A percentile compares a stretch with the other conserved stretches of the same genome.
Conservation (phyloP, 2,329 filamentous ascomycete species). For the Calonectria hawksworthii region DNA sequence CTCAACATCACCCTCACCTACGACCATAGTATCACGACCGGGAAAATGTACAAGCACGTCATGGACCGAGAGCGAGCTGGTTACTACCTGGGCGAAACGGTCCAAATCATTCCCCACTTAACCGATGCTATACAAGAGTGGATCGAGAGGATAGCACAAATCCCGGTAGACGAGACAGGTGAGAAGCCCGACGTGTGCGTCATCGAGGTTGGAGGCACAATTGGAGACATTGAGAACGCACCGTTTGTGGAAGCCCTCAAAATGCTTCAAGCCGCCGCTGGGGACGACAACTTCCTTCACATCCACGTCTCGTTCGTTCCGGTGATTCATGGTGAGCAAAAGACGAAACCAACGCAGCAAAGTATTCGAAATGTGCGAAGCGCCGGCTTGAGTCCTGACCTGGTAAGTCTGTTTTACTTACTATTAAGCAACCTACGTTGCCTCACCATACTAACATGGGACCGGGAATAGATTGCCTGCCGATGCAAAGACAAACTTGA, state of each 20-base stretch:
- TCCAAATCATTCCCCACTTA: slow-evolving; percentile 80
- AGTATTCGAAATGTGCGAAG: slow-evolving; percentile 88
- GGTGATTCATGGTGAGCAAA: slow-evolving; percentile 78
- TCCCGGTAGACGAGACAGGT: slow-evolving; percentile 88
- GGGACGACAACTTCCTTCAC: slow-evolving; percentile 85
- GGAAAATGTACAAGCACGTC: slow-evolving; percentile 94
- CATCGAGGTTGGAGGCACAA: slow-evolving; percentile 76
- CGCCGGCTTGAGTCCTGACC: slow-evolving; percentile 79
- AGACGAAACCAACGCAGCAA: slow-evolving; percentile 97
- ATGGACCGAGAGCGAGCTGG: slow-evolving; percentile 77
- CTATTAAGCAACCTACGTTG: too few species aligned
- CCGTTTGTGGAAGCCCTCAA: slow-evolving; percentile 91
- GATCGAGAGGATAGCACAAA: slow-evolving; percentile 87
- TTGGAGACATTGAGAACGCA: slow-evolving; percentile 86
- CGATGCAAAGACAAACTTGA: slow-evolving; percentile 86
- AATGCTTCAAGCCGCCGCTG: slow-evolving; percentile 80
- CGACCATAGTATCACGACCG: slow-evolving; percentile 97
- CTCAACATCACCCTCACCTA: slow-evolving; percentile 84
- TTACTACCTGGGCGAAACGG: slow-evolving; percentile 83
- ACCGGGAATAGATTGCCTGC: slow-evolving; percentile 80
- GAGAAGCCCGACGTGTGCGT: slow-evolving; percentile 92
- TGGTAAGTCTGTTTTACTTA: slow-evolving; percentile 63
- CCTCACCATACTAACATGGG: slow-evolving; percentile 17
- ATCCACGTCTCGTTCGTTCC: slow-evolving; percentile 94
- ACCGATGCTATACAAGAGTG: slow-evolving; percentile 93